Conservation (phyloP, 2,329 filamentous ascomycete species). For the Taxawa tesnikishii region DNA sequence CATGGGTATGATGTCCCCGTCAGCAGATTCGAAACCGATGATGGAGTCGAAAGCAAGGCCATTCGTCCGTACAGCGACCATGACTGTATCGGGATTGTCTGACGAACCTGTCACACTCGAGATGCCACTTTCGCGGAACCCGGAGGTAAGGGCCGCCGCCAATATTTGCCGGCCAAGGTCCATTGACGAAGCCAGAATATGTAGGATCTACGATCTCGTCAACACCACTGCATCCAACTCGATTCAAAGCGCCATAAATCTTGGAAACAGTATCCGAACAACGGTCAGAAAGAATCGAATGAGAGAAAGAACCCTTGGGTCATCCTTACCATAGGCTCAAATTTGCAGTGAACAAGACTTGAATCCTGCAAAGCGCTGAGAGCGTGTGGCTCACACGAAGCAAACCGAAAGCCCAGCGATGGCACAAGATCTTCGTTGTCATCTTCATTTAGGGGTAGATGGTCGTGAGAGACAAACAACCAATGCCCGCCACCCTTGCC, state of each 20-base stretch:
- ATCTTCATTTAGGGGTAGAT: constrained; percentile 3
- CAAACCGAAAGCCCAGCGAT: no score
- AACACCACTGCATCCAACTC: constrained; percentile 11
- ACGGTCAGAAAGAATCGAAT: neutral
- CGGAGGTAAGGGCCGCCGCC: constrained; percentile 63
- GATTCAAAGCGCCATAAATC: constrained; percentile 3
- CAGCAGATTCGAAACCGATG: constrained; percentile 44
- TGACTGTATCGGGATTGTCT: constrained; percentile 42
- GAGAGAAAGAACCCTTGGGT: constrained; percentile 1
- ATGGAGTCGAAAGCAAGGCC: constrained; percentile 74
- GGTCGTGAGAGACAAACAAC: constrained; percentile 76
- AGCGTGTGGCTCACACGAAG: no score
- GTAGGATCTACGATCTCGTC: constrained; percentile 57
- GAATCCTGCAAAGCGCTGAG: no score
- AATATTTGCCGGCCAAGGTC: constrained; percentile 64
- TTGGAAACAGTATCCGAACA: neutral
- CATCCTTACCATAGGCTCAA: constrained; percentile 75
- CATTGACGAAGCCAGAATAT: constrained; percentile 67
- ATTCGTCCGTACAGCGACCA: constrained; percentile 76
- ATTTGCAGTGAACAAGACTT: constrained; percentile 67
- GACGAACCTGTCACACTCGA: constrained; percentile 44
- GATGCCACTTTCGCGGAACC: constrained; percentile 83
- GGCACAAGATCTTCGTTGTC: no score
- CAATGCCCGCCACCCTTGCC: constrained; percentile 80
- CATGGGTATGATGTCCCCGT: constrained; percentile 35